Base-by-base conservation (phyloP, 1,284 basidiomycete genomes). In the Trichosporon sp. region DNA sequence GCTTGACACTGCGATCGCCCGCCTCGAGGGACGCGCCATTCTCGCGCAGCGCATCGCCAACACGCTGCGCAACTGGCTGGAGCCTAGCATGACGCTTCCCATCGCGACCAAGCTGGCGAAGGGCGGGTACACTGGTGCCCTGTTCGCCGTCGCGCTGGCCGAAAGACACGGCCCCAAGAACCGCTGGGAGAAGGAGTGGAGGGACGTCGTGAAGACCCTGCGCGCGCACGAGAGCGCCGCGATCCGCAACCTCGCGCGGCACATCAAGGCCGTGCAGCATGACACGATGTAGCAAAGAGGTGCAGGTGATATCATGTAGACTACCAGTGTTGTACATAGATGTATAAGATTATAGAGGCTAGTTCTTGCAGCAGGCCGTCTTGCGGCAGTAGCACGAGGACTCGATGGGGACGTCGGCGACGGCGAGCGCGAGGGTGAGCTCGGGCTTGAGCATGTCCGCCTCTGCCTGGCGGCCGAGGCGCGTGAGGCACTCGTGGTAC, bases 401-500 rank as follows among this genome's bases (percentile, higher is more conserved):
- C 69, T 77, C 66, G 60, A 82, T 68, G 13, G 67, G n/a, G 7
- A 82, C 72, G 64, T 82, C 80, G 2, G 77, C 77, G 11, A 76
- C 73, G 0, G 76, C 78, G 29, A 77, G 66, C 3, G 80, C 80
- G n/a, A 77, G 44, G 0, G 65, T 70, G 44, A 81, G 66, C 58
- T 78, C 71, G 18, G 73, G 74, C 65, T 73, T 63, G 27, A 80
- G 53, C 15, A 76, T 73, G 34, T 62, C 71, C 15, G 78, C 79
- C 69, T 80, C 78, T 5, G 29, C 69, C 58, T 62, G 58, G 63
- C 75, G 72, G 0, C 77, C 80, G 3, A 81, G 68, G 51, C 60
- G 68, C 7, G 69, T 64, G 29, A 82, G 69, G 64, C 80, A 82
- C 68, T 82, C 77, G 64, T 82, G 74, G 70, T 78, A 81, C 12